Evolutionary conservation across 352 stramenopile genomes (phyloP), one percentile per base, ranked within the genome.

Genomic region (Phytophthora quininea): DNA sequence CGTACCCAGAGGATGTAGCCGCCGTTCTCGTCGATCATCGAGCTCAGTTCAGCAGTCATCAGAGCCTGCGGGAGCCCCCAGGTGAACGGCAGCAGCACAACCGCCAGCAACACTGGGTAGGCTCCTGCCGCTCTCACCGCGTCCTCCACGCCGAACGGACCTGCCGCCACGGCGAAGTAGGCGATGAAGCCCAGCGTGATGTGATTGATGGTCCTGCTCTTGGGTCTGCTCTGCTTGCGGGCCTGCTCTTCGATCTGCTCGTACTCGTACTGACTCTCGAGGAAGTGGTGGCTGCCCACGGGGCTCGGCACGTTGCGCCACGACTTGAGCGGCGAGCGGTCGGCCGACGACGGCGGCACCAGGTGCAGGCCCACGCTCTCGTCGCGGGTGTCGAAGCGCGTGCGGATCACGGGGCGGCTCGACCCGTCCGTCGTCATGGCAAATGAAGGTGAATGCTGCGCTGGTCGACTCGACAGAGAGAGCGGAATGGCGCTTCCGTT

Each of bases 1-100:
- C 83, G 85, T n/a, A 95, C 88, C 86, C 88, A 95, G 32, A 92
- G 65, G 48, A 95, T 94, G 69, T 95, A 95, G 12, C 88, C 88
- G 12, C 86, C 88, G 47, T 95, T 95, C 61, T 93, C 82, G 54
- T 92, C 82, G 38, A 93, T 94, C 83, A 95, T 93, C 10, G 88
- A 86, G 46, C 84, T 93, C 38, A 95, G 66, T 48, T 95, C 88
- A 2, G 88, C 88, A 11, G 86, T 93, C 84, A 95, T 94, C n/a
- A 95, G 71, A 29, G 88, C 84, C 60, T 95, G 88, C 2, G 88
- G 88, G 24, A 95, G 61, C 0, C 84, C 88, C 88, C 88, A 95
- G n/a, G 87, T 91, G 53, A 95, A 90, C 2, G 84, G 86, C 45
- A 94, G 53, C 31, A 93, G 29, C 15, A 94, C 77, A 1, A 95